Base-by-base conservation (phyloP, 1,284 basidiomycete genomes). In the Papiliotrema terrestris region DNA sequence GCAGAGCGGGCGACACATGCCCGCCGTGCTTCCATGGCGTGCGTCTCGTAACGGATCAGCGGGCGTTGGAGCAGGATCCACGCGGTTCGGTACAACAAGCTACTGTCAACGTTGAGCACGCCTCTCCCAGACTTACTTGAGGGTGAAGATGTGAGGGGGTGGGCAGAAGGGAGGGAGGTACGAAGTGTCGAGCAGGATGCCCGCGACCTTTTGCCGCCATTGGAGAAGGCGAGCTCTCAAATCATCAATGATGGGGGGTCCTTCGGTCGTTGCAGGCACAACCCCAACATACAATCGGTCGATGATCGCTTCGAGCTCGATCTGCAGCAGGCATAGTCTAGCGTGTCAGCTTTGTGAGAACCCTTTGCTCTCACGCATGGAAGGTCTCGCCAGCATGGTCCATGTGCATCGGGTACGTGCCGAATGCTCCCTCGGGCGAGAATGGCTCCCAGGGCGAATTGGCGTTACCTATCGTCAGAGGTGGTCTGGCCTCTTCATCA, bases 281-380 rank as follows among this genome's bases (percentile, higher is more conserved):
- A 46, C 25, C 11, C 23, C 52, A 54, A 25, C 57, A 32, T 64
- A 67, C n/a, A 51, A 42, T 5, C 44, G 36, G 8, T 26, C 29
- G 20, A 56, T 61, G 51, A 38, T 60, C 59, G 26, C 61, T 59
- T 55, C 48, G 26, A 55, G 35, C 36, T 50, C 48, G 19, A 45
- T 39, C 32, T 49, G 44, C n/a, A 55, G 8, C n/a, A 49, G 49
- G 48, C 53, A 55, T 4, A 48, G 37, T 13, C 47, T 50, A 36
- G 13, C 20, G 42, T 23, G 29, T 32, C 29, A 32, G 29, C 29
- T 32, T 11, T 6, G 11, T 32, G 29, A 41, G 8, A 51, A 35
- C 42, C 11, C 37, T 20, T 17, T 15, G 13, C 9, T 32, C 48
- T 36, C 42, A 55, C 53, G 53, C 53, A 38, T 50, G 43, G 23